Conservation (phyloP, 2,329 filamentous ascomycete genomes). For the Cadophora sp. region DNA sequence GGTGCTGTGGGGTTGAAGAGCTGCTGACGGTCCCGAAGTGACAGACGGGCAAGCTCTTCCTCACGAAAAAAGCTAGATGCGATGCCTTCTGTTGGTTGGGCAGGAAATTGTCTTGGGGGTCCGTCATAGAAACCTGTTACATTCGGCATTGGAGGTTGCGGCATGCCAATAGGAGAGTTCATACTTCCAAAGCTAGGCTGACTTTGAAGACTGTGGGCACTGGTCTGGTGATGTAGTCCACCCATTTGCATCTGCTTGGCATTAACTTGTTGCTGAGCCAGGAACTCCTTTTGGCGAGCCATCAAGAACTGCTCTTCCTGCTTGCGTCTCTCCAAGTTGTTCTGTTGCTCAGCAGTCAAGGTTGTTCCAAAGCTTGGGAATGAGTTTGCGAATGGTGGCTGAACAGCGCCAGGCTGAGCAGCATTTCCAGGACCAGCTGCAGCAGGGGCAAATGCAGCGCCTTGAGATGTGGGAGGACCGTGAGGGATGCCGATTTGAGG, state of each 20-base stretch:
- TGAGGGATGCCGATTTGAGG: constrained; percentile 96
- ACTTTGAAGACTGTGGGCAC: constrained; percentile 93
- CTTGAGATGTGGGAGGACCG: constrained; percentile 68
- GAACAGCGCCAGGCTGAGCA: constrained; percentile 67
- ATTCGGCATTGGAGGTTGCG: constrained; percentile 56
- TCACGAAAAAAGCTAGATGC: constrained; percentile 65
- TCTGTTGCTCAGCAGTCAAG: constrained; percentile 95
- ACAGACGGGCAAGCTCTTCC: constrained; percentile 77
- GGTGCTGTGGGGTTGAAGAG: constrained; percentile 36
- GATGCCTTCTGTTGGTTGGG: constrained; percentile 51
- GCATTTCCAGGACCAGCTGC: constrained; percentile 47
- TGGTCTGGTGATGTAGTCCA: constrained; percentile 83
- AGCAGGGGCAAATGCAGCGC: constrained; percentile 45
- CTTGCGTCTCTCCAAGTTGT: constrained; percentile 93
- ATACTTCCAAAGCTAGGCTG: constrained; percentile 97
- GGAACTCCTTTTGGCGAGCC: constrained; percentile 92
- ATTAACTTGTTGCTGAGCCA: constrained; percentile 84
- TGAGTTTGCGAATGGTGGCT: constrained; percentile 89
- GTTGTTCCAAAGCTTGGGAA: constrained; percentile 98
- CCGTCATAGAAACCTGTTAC: constrained; percentile 75
- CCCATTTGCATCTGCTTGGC: constrained; percentile 75
- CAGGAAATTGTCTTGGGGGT: constrained; percentile 51
- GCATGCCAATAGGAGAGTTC: constrained; percentile 74
- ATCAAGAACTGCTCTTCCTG: constrained; percentile 98
- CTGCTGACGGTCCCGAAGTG: constrained; percentile 50